A percentile compares a stretch with the other conserved stretches of the same genome.
Conservation (phyloP, 2,329 filamentous ascomycete species). For the Aspergillus calidoustus region DNA sequence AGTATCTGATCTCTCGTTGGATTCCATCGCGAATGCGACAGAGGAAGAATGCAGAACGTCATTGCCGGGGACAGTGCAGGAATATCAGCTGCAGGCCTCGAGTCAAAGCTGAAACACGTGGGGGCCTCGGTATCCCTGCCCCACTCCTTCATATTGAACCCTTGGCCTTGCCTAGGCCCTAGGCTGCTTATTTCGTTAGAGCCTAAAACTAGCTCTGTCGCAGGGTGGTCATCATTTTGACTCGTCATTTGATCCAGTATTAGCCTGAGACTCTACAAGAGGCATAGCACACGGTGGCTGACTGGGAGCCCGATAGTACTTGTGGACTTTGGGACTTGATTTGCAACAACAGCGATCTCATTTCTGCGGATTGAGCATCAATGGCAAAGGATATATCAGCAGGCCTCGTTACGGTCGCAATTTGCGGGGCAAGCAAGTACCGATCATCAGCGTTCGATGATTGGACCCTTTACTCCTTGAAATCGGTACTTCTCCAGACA, state of each 20-base stretch:
- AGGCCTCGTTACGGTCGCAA: neutral
- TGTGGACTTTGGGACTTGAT: neutral
- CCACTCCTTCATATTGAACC: neutral
- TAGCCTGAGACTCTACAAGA: neutral
- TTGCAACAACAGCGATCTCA: neutral
- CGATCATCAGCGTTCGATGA: neutral
- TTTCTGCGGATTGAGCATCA: neutral
- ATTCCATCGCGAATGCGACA: neutral
- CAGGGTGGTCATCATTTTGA: neutral
- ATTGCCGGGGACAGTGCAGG: neutral
- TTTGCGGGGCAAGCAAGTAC: neutral
- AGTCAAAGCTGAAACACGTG: neutral
- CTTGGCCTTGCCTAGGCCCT: neutral
- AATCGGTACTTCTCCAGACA: slow-evolving; percentile 4
- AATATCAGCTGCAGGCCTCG: neutral
- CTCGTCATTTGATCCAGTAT: neutral
- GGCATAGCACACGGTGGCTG: no score
- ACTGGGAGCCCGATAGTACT: neutral
- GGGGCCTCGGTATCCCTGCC: neutral
- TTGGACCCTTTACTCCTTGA: neutral
- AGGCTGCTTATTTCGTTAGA: neutral
- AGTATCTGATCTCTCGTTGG: neutral
- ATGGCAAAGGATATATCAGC: neutral
- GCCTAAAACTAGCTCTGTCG: neutral
- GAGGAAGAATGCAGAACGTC: neutral